Evolutionary conservation across 1,284 basidiomycete species (phyloP).

Genomic region (Apiotrichum akiyoshidainum): DNA sequence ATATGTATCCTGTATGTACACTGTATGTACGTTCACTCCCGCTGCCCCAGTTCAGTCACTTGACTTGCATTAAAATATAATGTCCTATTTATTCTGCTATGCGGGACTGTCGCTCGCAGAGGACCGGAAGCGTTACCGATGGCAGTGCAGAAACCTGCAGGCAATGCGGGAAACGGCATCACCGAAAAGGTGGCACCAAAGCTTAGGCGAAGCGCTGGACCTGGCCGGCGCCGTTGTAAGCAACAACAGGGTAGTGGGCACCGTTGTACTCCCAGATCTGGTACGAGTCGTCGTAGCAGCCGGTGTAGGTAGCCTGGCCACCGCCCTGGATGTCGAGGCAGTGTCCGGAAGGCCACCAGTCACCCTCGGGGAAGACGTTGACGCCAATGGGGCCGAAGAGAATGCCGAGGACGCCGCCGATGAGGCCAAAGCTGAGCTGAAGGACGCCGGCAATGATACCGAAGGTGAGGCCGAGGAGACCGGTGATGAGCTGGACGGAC

Average conservation of each 20-base stretch:
- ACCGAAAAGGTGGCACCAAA: too few species aligned
- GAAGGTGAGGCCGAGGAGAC: background rate
- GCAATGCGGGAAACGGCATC: too few species aligned
- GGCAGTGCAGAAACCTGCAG: too few species aligned
- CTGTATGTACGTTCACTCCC: too few species aligned
- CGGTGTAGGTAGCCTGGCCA: background rate
- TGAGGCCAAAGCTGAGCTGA: background rate
- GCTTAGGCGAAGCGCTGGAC: background rate
- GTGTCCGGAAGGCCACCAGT: background rate
- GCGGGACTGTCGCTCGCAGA: too few species aligned
- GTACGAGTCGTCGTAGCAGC: background rate
- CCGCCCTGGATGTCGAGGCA: background rate
- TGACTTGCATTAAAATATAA: too few species aligned
- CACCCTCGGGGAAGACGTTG: background rate
- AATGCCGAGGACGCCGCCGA: background rate
- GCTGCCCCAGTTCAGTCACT: too few species aligned
- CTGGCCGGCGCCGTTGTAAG: background rate
- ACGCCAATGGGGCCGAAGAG: background rate
- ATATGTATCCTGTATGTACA: too few species aligned
- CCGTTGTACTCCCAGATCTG: background rate
- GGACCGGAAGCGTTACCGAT: too few species aligned
- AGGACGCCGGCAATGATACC: background rate
- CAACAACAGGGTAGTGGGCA: background rate
- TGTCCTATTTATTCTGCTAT: too few species aligned
- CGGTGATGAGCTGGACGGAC: background rate